These are phyloP conservation scores for Fusarium nisikadoi DNA, from an alignment of 2,329 filamentous ascomycete genomes.

Conservation along the genomic window DNA sequence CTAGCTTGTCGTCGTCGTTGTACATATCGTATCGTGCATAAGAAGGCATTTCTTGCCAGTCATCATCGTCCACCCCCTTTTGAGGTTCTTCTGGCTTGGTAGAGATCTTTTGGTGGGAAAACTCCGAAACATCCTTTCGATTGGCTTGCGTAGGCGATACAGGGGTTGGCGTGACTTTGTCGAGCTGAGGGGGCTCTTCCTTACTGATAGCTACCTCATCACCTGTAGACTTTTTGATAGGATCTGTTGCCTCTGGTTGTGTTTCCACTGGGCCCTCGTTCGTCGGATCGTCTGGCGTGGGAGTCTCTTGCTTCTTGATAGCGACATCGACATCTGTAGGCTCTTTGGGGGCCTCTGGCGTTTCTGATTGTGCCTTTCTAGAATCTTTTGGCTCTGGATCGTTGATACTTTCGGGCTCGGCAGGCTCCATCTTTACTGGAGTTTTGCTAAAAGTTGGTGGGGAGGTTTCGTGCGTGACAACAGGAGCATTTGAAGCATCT, in stretches of 20 bases:
- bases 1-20: slow-evolving; percentile 88
- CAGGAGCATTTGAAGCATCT: background rate
- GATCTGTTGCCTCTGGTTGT: background rate
- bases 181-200: slow-evolving; percentile 2
- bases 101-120: slow-evolving; percentile 86
- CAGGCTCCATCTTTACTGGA: slow-evolving; percentile 8
- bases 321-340: slow-evolving; percentile 5
- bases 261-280: slow-evolving; percentile 2
- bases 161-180: slow-evolving; percentile 30
- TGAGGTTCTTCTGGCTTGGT: slow-evolving; percentile 65
- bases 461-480: background rate
- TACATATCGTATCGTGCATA: slow-evolving; percentile 95
- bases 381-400: slow-evolving; percentile 1
- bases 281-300: slow-evolving; percentile 14
- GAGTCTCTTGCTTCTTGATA: slow-evolving; percentile 7
- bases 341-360: slow-evolving; percentile 1
- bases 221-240: slow-evolving; percentile 12
- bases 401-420: slow-evolving; percentile 13
- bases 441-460: slow-evolving; percentile 9
- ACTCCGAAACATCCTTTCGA: slow-evolving; percentile 72
- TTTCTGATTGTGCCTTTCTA: background rate
- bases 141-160: slow-evolving; percentile 22
- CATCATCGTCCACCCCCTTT: slow-evolving; percentile 66
- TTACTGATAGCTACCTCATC: slow-evolving; percentile 16
- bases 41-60: slow-evolving; percentile 94